These are phyloP conservation scores for Aaosphaeria arxii DNA, from an alignment of 2,329 filamentous ascomycete genomes.

Conservation along the genomic window DNA sequence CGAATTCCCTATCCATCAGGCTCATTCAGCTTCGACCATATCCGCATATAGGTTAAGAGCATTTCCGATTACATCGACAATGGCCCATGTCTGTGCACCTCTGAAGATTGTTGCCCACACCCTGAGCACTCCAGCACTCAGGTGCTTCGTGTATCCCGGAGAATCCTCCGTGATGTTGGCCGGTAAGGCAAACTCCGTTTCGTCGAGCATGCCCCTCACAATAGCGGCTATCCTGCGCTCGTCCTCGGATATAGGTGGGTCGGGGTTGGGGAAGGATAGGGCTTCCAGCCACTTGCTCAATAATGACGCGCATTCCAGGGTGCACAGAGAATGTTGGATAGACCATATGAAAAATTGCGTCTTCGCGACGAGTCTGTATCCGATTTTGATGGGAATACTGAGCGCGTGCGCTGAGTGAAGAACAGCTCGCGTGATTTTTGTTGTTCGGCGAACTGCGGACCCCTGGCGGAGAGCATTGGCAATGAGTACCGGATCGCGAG, in stretches of 20 bases:
- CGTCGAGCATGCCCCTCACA: constrained; percentile 42
- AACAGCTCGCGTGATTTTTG: constrained; percentile 61
- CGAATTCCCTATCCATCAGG: no score
- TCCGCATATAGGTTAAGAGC: constrained; percentile 42
- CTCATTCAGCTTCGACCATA: constrained; percentile 38
- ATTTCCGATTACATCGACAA: constrained; percentile 41
- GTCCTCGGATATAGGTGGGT: constrained; percentile 36
- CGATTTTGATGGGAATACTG: constrained; percentile 61
- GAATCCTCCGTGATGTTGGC: constrained; percentile 27
- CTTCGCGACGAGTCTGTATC: constrained; percentile 38
- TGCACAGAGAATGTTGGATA: constrained; percentile 40
- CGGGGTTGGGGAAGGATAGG: constrained; percentile 25
- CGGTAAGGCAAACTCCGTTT: constrained; percentile 35
- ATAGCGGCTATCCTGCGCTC: constrained; percentile 36
- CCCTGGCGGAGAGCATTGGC: constrained; percentile 59
- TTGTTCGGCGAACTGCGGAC: constrained; percentile 57
- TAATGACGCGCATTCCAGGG: constrained; percentile 39
- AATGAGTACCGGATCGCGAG: constrained; percentile 60
- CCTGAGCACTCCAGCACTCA: constrained; percentile 40
- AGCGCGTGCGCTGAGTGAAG: constrained; percentile 67
- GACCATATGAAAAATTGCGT: constrained; percentile 40
- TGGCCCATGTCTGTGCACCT: constrained; percentile 43
- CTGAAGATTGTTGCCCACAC: constrained; percentile 44
- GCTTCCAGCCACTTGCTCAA: constrained; percentile 42
- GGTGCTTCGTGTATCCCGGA: constrained; percentile 29